Base-by-base conservation (phyloP, 129 eudicot species). In the Tagetes erecta region DNA sequence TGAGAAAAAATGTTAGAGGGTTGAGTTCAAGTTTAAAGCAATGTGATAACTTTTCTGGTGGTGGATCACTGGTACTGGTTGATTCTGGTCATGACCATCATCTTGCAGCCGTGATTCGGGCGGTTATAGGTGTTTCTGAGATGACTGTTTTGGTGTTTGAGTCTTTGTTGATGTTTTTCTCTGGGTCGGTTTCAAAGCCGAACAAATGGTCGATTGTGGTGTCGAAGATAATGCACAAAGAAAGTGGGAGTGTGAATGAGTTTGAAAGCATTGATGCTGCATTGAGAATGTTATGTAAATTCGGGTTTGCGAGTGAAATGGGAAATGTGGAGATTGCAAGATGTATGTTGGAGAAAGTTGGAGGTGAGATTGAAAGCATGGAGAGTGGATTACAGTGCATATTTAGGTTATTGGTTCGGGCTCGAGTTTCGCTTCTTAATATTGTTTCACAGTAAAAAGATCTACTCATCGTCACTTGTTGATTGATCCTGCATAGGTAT, bases 11-110 rank as follows among this genome's bases (percentile, higher is more conserved):
- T 4, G 64, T 47, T n/a, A 59, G 46, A 62, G 73, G 71, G 57
- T 70, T 76, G 65, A 79, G 72, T 47, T 70, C 68, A 49, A 80
- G 33, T 50, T 72, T 87, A 39, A 87, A 87, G 80, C 83, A 72
- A 42, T 45, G 77, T 56, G 83, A 87, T 47, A 64, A 67, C 55
- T 56, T 64, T 72, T 9, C 27, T 1, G 9, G 62, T 37, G 36
- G 56, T 37, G 77, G 31, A 3, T 56, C 36, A 20, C 46, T 75
- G 64, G 79, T 70, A 20, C 27, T 20, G 8, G 55, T 71, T 57
- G 81, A 76, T 64, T 72, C 41, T 0, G 37, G 27, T 20, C 27
- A 45, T 41, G 30, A 46, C 68, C 47, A 73, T 55, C 76, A 77
- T 1, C 66, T 80, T 37, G 37, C 46, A 2, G 75, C 73, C 6